Evolutionary conservation across 306 rosid species (phyloP).

Genomic region (Vigna mungo): DNA sequence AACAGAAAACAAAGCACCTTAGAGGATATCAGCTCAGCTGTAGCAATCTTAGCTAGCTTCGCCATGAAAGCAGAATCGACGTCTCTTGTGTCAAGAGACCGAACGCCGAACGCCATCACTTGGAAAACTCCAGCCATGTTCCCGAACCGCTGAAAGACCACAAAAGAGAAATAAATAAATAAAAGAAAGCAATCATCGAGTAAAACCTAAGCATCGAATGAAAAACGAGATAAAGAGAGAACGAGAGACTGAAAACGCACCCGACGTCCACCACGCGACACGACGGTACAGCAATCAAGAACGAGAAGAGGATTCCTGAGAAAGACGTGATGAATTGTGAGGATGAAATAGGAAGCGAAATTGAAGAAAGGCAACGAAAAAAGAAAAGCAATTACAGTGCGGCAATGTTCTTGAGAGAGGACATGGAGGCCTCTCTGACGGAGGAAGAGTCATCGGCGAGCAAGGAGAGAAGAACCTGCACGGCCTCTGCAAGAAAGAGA

Average conservation of each 20-base stretch:
- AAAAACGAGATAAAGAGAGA: background rate
- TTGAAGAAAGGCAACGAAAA: background rate
- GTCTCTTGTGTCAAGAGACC: slow-evolving; percentile 67
- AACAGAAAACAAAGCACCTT: slow-evolving; percentile 68
- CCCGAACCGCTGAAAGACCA: slow-evolving; percentile 75
- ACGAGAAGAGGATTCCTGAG: slow-evolving; percentile 80
- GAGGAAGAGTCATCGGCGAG: slow-evolving; percentile 82
- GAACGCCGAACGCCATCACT: slow-evolving; percentile 92
- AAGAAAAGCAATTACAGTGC: slow-evolving; percentile 55
- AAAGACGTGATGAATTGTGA: background rate
- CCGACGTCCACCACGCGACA: slow-evolving; percentile 94
- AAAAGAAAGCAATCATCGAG: background rate
- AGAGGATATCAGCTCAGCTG: slow-evolving; percentile 85
- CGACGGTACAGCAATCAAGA: slow-evolving; percentile 83
- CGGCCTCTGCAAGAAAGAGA: slow-evolving; percentile 67
- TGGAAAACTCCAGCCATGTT: slow-evolving; percentile 94
- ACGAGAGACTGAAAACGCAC: slow-evolving; percentile 42
- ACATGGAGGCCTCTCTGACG: slow-evolving; percentile 82
- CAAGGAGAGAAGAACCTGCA: slow-evolving; percentile 80
- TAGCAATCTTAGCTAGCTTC: slow-evolving; percentile 92
- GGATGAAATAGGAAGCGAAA: slow-evolving; percentile 24
- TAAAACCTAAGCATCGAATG: background rate
- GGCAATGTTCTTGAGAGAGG: slow-evolving; percentile 82
- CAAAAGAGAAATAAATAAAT: background rate
- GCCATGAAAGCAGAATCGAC: slow-evolving; percentile 80